Evolutionary conservation across 2,329 filamentous ascomycete species (phyloP).

Genomic region (Sporothrix brunneoviolacea): DNA sequence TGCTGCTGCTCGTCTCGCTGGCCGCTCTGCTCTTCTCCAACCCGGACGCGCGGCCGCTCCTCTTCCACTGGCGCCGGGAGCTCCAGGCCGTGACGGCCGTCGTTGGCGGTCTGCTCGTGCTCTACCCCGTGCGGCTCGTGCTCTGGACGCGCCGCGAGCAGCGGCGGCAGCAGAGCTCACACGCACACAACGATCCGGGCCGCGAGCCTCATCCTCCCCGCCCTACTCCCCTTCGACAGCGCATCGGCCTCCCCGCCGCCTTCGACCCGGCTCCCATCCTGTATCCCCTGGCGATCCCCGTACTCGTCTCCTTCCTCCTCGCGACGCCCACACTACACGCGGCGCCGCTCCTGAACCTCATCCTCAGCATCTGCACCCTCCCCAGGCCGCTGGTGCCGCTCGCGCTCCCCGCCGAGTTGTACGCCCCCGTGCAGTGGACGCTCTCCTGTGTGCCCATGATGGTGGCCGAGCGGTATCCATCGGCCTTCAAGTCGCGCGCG

Average conservation of each 20-base stretch:
- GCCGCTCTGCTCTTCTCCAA: conserved; percentile 44
- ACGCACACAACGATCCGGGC: too few species aligned
- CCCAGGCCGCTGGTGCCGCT: conserved; percentile 67
- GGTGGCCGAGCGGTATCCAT: conserved; percentile 30
- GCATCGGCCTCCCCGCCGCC: conserved; percentile 56
- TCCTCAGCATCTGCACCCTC: conserved; percentile 72
- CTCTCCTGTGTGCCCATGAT: conserved; percentile 65
- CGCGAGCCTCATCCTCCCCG: too few species aligned
- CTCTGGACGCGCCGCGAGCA: conserved; percentile 39
- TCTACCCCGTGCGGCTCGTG: conserved; percentile 57
- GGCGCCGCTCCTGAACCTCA: conserved; percentile 49
- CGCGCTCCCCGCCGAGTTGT: conserved; percentile 46
- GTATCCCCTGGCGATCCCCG: conserved; percentile 71
- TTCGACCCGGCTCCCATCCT: conserved; percentile 90
- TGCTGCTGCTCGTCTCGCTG: conserved; percentile 43
- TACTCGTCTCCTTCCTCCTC: conserved; percentile 70
- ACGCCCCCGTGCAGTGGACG: conserved; percentile 70
- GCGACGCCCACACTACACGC: conserved; percentile 56
- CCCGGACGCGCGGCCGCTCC: conserved; percentile 36
- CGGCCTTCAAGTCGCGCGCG: conserved; percentile 26
- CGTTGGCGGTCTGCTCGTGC: conserved; percentile 34
- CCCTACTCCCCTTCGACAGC: conserved; percentile 31
- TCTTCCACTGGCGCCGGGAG: conserved; percentile 43
- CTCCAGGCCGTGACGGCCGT: conserved; percentile 31
- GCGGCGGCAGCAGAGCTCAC: background rate